Evolutionary conservation across 2,329 filamentous ascomycete species (phyloP), one percentile per base, ranked within the genome.

Genomic region (Hymenoscyphus repandus): DNA sequence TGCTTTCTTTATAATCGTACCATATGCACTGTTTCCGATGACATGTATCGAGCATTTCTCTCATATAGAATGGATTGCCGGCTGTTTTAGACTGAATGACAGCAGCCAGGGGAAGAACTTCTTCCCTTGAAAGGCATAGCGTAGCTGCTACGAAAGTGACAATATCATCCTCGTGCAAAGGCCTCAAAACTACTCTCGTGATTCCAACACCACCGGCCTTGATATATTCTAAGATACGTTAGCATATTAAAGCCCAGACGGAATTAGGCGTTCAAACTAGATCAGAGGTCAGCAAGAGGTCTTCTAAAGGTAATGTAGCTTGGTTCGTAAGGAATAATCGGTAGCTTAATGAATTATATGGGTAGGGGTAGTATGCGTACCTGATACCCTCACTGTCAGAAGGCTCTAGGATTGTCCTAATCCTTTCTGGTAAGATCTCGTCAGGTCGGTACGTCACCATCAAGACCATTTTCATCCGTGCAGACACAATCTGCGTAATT

Each of bases 21-120:
- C 85, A 95, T 45, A 96, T 86, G 66, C 88, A 95, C 58, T 85
- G 85, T 64, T 89, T 93, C 37, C 88, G 82, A 66, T 95, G 85
- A 65, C 89, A 95, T 2, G 86, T 85, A 63, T 88, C 88, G 4
- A 96, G 78, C 79, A 96, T 95, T 69, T 96, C 89, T 49, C 89
- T 79, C 67, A 96, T 87, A 63, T 93, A 95, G 63, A 96, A 96
- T 0, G 90, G 86, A 55, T 95, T 96, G 1, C 91, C 91, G 22
- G 80, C 80, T 7, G 88, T 92, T 47, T 64, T 64, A 1, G 62
- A 90, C 66, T 95, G 88, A 5, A 96, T 82, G 9, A 96, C 88
- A 6, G 90, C 80, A 2, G 88, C 87, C 15, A 97, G 74, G 0
- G 90, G 85, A 1, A 88, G 72, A 1, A 93, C 79, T 42, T 90